Evolutionary conservation across 2,329 filamentous ascomycete genomes (phyloP).

Genomic region (Colletotrichum filicis): DNA sequence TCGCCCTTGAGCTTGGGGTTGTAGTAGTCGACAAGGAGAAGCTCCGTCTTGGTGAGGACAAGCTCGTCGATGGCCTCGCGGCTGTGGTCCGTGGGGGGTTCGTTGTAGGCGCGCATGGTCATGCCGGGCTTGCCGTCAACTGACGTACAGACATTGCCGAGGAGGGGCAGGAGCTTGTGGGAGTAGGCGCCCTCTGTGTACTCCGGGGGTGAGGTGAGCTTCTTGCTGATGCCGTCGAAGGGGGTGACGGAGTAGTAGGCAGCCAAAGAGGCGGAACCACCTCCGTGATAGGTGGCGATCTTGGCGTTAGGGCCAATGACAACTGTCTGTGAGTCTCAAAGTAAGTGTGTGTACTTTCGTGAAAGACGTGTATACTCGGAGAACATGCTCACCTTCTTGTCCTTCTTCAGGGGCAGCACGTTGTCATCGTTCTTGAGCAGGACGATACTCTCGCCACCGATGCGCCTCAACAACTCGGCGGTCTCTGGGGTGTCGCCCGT

Average conservation of each 20-base stretch:
- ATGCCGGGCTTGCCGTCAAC: conserved; percentile 66
- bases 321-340: conserved; percentile 52
- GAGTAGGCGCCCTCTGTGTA: conserved; percentile 73
- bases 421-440: conserved; percentile 77
- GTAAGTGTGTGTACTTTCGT: conserved; percentile 5
- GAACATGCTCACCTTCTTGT: conserved; percentile 59
- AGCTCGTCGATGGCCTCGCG: conserved; percentile 63
- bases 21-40: conserved; percentile 61
- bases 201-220: conserved; percentile 53
- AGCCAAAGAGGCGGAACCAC: conserved; percentile 70
- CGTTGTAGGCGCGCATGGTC: conserved; percentile 71
- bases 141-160: conserved; percentile 64
- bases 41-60: conserved; percentile 59
- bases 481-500: conserved; percentile 70
- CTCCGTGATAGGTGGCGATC: conserved; percentile 68
- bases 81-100: conserved; percentile 59
- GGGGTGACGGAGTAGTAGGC: conserved; percentile 78
- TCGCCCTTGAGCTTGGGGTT: conserved; percentile 62
- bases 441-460: conserved; percentile 77
- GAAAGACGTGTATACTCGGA: not conserved
- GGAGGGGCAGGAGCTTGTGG: conserved; percentile 71
- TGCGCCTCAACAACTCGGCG: conserved; percentile 70
- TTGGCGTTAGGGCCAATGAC: conserved; percentile 69
- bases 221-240: conserved; percentile 74
- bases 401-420: conserved; percentile 71